Base-by-base conservation (phyloP, 2,329 filamentous ascomycete genomes). In the Tolypocladium tropicale region DNA sequence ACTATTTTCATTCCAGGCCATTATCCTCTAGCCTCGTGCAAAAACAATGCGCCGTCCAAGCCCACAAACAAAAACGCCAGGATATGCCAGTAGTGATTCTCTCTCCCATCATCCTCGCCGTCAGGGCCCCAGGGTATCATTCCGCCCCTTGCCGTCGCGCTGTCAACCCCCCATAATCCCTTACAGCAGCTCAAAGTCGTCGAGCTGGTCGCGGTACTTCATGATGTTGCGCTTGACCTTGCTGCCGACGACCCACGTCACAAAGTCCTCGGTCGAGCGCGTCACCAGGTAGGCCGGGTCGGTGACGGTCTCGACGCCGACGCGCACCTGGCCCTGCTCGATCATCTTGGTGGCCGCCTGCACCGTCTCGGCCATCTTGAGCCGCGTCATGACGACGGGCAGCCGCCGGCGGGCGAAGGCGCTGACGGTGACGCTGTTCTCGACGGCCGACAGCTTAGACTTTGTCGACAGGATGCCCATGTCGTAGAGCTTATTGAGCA, bases 211-310 rank as follows among this genome's bases (percentile, higher is more conserved):
- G 64, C 90, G 84, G 70, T 96, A 97, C 74, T 89, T 90, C 83
- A 96, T 86, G 61, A 96, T 95, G 69, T 91, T 94, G 68, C 88
- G 83, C 86, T 95, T 96, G 71, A 97, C 92, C 88, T 96, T 96
- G 73, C 90, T 95, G 58, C 90, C 90, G 65, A 95, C 89, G 11
- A 93, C 87, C 93, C 93, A 97, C 0, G 93, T 96, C 21, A 97
- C 88, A 70, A 95, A 96, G 74, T 97, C 93, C 74, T 97, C 93
- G 81, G 95, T 90, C 59, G 84, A 89, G 61, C 92, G 80, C 39
- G 90, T 94, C 9, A 97, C 90, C 54, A 96, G 73, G 66, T 91
- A 96, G 0, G 91, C 92, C 32, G 91, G 85, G 69, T 97, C 93
- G 2, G 89, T 95, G 30, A 96, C 82, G 1, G 92, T 88, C 67